Evolutionary conservation across 2,329 filamentous ascomycete genomes (phyloP).

Genomic region (Gnomoniopsis sp.): DNA sequence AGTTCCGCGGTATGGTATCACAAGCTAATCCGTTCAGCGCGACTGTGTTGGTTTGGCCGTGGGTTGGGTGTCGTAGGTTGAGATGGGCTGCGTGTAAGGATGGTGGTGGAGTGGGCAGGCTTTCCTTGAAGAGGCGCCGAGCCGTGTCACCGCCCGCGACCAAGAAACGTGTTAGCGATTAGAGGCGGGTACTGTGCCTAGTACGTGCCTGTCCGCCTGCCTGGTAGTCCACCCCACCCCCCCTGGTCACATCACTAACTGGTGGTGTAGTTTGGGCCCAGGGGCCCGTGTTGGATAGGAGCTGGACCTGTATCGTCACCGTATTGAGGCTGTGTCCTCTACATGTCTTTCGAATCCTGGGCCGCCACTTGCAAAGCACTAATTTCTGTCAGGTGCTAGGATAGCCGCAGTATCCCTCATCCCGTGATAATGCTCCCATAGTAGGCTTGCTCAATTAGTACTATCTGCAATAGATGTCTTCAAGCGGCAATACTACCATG

Average conservation of each 20-base stretch:
- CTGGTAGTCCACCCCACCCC: too few species aligned
- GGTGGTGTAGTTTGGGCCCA: background rate
- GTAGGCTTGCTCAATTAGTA: too few species aligned
- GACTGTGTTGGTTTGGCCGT: background rate
- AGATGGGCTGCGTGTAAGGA: background rate
- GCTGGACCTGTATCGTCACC: too few species aligned
- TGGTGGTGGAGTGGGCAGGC: background rate
- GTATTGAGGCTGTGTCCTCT: too few species aligned
- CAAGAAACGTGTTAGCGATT: background rate
- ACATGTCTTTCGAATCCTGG: background rate
- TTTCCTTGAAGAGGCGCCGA: background rate
- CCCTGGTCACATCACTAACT: too few species aligned
- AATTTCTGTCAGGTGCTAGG: background rate
- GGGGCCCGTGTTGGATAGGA: background rate
- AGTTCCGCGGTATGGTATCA: background rate
- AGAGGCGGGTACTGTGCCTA: too few species aligned
- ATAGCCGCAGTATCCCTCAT: background rate
- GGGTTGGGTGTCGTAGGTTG: background rate
- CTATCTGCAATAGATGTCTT: too few species aligned
- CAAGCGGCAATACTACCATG: background rate
- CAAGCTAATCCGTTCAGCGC: background rate
- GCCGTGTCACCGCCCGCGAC: background rate
- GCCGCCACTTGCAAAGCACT: background rate
- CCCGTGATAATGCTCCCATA: background rate
- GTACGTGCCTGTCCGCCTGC: too few species aligned